These are phyloP conservation scores for Aulographum hederae DNA, from an alignment of 2,329 filamentous ascomycete species.

Conservation along the genomic window DNA sequence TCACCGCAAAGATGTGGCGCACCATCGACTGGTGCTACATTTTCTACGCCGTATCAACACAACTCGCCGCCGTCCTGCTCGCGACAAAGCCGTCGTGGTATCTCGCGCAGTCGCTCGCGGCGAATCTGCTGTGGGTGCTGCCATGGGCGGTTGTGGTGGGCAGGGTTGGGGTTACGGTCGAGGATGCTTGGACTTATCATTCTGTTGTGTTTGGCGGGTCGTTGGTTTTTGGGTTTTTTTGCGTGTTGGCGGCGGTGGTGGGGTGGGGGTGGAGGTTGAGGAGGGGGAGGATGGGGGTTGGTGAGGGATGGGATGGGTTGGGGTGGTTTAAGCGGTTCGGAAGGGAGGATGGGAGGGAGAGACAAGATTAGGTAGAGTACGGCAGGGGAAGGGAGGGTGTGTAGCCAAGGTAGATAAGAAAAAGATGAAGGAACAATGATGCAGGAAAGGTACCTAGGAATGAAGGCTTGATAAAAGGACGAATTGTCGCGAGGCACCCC, in stretches of 20 bases:
- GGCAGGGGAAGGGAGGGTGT: too few relatives aligned
- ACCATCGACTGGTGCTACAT: conserved; percentile 50
- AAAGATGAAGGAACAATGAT: too few relatives aligned
- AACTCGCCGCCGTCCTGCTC: conserved; percentile 45
- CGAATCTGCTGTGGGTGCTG: conserved; percentile 50
- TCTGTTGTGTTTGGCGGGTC: conserved; percentile 49
- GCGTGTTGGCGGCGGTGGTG: conserved; percentile 29
- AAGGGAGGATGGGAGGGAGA: too few relatives aligned
- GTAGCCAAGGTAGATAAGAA: too few relatives aligned
- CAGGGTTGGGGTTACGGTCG: conserved; percentile 15
- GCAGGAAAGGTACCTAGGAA: too few relatives aligned
- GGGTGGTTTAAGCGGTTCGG: too few relatives aligned
- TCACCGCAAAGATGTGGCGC: conserved; percentile 48
- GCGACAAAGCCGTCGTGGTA: conserved; percentile 50
- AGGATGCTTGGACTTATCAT: conserved; percentile 49
- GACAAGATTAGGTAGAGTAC: too few relatives aligned
- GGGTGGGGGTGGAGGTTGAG: conserved; percentile 34
- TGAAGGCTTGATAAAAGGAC: too few relatives aligned
- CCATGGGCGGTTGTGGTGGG: conserved; percentile 50
- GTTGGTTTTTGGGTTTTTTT: conserved; percentile 47
- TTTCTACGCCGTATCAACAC: conserved; percentile 46
- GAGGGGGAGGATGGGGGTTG: conserved; percentile 13
- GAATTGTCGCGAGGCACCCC: too few relatives aligned
- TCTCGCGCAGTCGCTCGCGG: conserved; percentile 43
- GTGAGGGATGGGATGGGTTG: too few relatives aligned